Evolutionary conservation across 805 yeast species (phyloP).

Genomic region (Candida railenensis): DNA sequence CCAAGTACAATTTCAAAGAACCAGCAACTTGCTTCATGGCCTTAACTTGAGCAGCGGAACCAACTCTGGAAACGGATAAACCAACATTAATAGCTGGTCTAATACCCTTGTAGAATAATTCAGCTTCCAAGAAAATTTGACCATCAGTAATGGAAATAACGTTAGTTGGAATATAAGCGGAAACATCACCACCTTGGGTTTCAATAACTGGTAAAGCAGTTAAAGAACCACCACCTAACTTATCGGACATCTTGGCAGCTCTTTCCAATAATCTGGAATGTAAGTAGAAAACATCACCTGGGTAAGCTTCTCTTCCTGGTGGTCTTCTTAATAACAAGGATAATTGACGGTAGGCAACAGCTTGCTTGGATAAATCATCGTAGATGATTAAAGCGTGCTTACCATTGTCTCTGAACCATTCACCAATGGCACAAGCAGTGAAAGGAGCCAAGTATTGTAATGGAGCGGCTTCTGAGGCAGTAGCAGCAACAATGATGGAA

Average conservation of each 20-base stretch:
- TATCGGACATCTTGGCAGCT: constrained; percentile 95
- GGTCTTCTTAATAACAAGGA: constrained; percentile 96
- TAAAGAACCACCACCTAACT: constrained; percentile 88
- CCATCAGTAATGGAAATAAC: constrained; percentile 97
- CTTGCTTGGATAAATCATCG: constrained; percentile 99
- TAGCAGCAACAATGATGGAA: constrained; percentile 97
- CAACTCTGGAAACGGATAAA: constrained; percentile 99
- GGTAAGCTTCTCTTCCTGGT: constrained; percentile 96
- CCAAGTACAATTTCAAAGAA: constrained; percentile 99
- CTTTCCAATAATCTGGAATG: constrained; percentile 94
- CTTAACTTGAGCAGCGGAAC: constrained; percentile 99
- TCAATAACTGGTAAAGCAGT: constrained; percentile 96
- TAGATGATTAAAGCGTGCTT: constrained; percentile 94
- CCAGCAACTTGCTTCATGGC: constrained; percentile 99
- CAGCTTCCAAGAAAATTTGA: constrained; percentile 98
- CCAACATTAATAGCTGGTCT: constrained; percentile 99
- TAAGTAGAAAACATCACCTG: constrained; percentile 95
- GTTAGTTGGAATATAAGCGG: constrained; percentile 96
- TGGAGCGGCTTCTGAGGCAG: constrained; percentile 99
- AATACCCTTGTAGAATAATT: constrained; percentile 99
- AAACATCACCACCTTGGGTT: constrained; percentile 99
- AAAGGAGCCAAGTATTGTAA: constrained; percentile 99
- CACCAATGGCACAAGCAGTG: constrained; percentile 99
- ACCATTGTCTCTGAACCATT: constrained; percentile 99
- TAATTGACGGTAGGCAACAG: constrained; percentile 99